These are phyloP conservation scores for Mediolabrus comicus DNA, from an alignment of 108 stramenopile species.

Conservation along the genomic window DNA sequence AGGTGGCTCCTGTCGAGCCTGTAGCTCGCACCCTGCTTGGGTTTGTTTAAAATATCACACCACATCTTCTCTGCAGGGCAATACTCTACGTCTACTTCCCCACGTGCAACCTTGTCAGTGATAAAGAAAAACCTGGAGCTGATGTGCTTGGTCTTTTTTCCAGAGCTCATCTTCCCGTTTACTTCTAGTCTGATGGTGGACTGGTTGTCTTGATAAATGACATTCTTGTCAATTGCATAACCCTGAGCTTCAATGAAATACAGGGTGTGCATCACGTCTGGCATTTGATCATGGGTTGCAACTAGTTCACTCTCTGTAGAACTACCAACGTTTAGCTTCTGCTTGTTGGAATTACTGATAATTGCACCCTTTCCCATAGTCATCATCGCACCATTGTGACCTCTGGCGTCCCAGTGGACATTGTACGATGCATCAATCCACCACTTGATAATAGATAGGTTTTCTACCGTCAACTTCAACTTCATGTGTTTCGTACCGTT, in stretches of 20 bases:
- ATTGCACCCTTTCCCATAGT: conserved; percentile 29
- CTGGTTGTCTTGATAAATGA: conserved; percentile 49
- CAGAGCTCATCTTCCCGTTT: conserved; percentile 30
- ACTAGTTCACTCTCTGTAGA: background rate
- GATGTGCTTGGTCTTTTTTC: conserved; percentile 51
- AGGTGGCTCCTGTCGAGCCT: conserved; percentile 7
- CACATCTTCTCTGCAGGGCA: conserved; percentile 28
- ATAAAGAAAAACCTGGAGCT: conserved; percentile 49
- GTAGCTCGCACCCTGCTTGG: conserved; percentile 19
- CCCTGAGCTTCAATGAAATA: conserved; percentile 51
- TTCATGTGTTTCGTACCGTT: conserved; percentile 2
- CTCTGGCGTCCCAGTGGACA: conserved; percentile 27
- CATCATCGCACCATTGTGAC: conserved; percentile 43
- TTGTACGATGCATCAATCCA: conserved; percentile 34
- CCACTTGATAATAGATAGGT: background rate
- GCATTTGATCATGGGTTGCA: conserved; percentile 22
- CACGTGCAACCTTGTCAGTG: conserved; percentile 31
- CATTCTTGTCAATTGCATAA: conserved; percentile 10
- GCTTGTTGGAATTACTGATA: background rate
- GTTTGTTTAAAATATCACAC: conserved; percentile 37
- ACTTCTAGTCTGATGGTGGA: conserved; percentile 47
- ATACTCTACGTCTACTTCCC: conserved; percentile 19
- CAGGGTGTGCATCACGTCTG: conserved; percentile 35
- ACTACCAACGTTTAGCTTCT: background rate
- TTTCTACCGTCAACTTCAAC: conserved; percentile 12